Percentiles rank a stretch among this genome's conserved stretches.
Evolutionary conservation across 352 stramenopile species (phyloP).

Genomic region (Pythium phragmitis): DNA sequence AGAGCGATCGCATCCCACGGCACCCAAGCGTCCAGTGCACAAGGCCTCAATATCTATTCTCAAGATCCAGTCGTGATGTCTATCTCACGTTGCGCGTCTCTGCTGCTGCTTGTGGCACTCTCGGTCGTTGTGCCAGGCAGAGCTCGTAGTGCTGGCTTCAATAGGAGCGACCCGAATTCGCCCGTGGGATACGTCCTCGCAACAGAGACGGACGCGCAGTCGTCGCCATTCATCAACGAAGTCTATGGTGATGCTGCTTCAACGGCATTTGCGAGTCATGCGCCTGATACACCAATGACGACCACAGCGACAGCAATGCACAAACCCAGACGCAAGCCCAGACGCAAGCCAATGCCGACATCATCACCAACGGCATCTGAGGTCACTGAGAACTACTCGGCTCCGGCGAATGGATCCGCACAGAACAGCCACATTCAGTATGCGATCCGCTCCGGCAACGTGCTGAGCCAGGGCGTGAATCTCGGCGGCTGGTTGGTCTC

Average conservation of each 20-base stretch:
- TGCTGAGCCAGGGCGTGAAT: constrained; percentile 62
- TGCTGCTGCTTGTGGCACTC: constrained; percentile 1
- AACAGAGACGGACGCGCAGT: constrained; percentile 7
- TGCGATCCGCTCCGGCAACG: constrained; percentile 51
- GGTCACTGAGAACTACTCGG: background rate
- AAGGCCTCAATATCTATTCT: background rate
- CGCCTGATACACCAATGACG: background rate
- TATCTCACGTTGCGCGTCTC: constrained; percentile 18
- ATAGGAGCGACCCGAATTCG: constrained; percentile 10
- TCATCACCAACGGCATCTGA: background rate
- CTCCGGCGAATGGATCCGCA: background rate
- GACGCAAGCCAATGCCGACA: background rate
- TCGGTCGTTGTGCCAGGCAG: background rate
- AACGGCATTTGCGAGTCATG: constrained; percentile 5
- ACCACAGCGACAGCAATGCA: background rate
- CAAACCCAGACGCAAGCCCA: background rate
- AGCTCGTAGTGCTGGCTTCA: constrained; percentile 3
- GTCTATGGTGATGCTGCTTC: constrained; percentile 17
- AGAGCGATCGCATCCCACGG: background rate
- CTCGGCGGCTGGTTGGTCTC: constrained; percentile 76
- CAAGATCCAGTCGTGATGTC: constrained; percentile 13
- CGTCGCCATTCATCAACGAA: constrained; percentile 21
- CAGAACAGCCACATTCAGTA: constrained; percentile 46
- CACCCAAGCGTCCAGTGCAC: background rate
- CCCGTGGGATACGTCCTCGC: constrained; percentile 9